Evolutionary conservation across 2,329 filamentous ascomycete genomes (phyloP).

Genomic region (Chrysosphaeria jannelii): DNA sequence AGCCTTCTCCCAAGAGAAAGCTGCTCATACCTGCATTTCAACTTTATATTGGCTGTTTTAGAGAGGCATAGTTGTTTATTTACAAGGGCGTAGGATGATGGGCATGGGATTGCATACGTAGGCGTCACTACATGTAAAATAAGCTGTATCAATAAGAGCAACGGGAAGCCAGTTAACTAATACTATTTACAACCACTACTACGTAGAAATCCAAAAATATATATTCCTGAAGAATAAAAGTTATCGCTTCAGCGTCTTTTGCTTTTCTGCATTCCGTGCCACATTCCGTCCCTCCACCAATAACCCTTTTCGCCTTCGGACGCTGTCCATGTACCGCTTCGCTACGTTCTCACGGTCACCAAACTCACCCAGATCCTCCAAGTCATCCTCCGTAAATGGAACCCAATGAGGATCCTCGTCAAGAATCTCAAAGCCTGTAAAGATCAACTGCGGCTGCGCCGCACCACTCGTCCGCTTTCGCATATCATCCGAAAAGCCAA

Average conservation of each 20-base stretch:
- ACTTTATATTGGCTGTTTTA: too few species aligned
- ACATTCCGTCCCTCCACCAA: slow-evolving; percentile 49
- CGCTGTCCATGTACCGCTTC: slow-evolving; percentile 80
- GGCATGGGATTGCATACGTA: too few species aligned
- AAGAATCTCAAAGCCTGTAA: slow-evolving; percentile 71
- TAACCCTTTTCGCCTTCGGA: slow-evolving; percentile 64
- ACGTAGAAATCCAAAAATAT: not conserved
- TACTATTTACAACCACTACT: not conserved
- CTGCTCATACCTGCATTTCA: too few species aligned
- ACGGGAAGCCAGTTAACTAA: too few species aligned
- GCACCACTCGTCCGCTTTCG: slow-evolving; percentile 75
- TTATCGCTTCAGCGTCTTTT: slow-evolving; percentile 34
- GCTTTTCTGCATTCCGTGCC: slow-evolving; percentile 79
- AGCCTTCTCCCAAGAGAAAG: too few species aligned
- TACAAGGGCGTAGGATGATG: too few species aligned
- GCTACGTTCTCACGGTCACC: slow-evolving; percentile 89
- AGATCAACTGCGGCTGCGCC: slow-evolving; percentile 76
- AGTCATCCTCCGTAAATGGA: slow-evolving; percentile 78
- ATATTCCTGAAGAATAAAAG: too few species aligned
- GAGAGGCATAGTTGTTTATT: too few species aligned
- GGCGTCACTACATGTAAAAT: too few species aligned
- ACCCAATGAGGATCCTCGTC: slow-evolving; percentile 97
- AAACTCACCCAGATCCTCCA: slow-evolving; percentile 84
- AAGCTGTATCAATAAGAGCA: too few species aligned
- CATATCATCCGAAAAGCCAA: slow-evolving; percentile 91